Evolutionary conservation across 139 green algal species (phyloP).

Genomic region (Nannochloris sp.): DNA sequence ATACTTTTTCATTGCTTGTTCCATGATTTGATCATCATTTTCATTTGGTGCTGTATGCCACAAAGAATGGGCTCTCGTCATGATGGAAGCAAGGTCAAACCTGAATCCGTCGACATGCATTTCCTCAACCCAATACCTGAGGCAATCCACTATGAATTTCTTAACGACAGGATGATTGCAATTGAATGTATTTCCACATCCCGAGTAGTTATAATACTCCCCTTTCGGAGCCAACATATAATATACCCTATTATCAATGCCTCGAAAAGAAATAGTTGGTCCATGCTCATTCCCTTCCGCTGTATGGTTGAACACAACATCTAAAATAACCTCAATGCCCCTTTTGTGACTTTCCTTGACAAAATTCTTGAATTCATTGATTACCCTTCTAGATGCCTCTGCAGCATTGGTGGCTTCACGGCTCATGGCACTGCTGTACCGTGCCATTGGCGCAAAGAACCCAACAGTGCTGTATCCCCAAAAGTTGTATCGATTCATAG

Average conservation of each 20-base stretch:
- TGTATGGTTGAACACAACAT: slow-evolving; percentile 99
- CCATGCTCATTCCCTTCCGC: slow-evolving; percentile 91
- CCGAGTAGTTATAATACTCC: slow-evolving; percentile 96
- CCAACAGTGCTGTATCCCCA: slow-evolving; percentile 96
- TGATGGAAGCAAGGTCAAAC: slow-evolving; percentile 95
- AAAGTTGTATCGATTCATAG: slow-evolving; percentile 73
- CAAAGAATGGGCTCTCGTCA: slow-evolving; percentile 77
- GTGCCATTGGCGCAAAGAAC: slow-evolving; percentile 92
- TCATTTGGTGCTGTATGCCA: slow-evolving; percentile 46
- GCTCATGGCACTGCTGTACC: slow-evolving; percentile 37
- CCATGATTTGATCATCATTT: background rate
- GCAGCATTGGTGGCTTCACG: slow-evolving; percentile 6
- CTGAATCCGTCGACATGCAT: slow-evolving; percentile 84
- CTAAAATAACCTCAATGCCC: slow-evolving; percentile 96
- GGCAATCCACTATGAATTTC: slow-evolving; percentile 89
- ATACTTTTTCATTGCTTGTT: background rate
- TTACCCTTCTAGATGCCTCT: slow-evolving; percentile 32
- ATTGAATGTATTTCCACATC: slow-evolving; percentile 99
- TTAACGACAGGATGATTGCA: slow-evolving; percentile 92
- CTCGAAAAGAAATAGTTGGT: slow-evolving; percentile 85
- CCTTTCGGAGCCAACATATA: slow-evolving; percentile 95
- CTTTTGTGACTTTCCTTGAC: slow-evolving; percentile 81
- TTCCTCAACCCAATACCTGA: slow-evolving; percentile 89
- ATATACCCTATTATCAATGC: slow-evolving; percentile 93
- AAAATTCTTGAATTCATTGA: slow-evolving; percentile 91